These are phyloP conservation scores for Prorocentrum cordatum DNA, from an alignment of 169 alveolate genomes.

Conservation along the genomic window DNA sequence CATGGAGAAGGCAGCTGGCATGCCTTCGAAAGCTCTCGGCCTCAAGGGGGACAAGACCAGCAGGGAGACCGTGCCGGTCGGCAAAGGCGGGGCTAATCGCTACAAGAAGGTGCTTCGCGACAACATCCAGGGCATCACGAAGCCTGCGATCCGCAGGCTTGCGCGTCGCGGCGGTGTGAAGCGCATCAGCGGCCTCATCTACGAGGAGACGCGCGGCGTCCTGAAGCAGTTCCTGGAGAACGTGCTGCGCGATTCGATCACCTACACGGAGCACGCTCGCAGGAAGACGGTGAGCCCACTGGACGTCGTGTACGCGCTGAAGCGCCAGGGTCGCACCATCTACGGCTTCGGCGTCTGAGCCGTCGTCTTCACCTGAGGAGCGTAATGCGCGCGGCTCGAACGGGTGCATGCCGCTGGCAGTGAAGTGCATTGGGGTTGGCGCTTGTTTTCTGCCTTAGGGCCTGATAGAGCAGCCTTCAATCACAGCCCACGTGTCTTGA, in stretches of 20 bases:
- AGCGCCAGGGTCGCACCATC: constrained; percentile 99
- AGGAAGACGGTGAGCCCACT: constrained; percentile 99
- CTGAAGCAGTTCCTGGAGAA: constrained; percentile 95
- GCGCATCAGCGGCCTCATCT: constrained; percentile 97
- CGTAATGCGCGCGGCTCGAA: no score
- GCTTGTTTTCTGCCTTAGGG: no score
- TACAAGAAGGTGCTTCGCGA: constrained; percentile 93
- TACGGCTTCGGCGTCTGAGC: constrained; percentile 99
- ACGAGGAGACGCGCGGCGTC: constrained; percentile 98
- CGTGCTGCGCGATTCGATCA: constrained; percentile 90
- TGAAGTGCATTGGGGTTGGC: no score
- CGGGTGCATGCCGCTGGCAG: no score
- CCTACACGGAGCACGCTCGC: constrained; percentile 95
- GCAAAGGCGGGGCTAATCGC: constrained; percentile 98
- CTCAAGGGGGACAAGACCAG: no score
- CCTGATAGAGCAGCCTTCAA: no score
- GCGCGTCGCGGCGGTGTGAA: constrained; percentile 99
- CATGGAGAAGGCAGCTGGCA: no score
- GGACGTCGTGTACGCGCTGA: constrained; percentile 98
- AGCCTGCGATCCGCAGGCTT: constrained; percentile 99
- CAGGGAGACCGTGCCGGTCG: no score
- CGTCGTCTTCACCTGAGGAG: no score
- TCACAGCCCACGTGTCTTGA: no score
- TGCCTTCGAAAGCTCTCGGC: no score
- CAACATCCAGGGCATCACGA: constrained; percentile 98